phyloP scores from a whole-genome alignment of 805 yeast species.

The Ogataea thermomethanolica region DNA sequence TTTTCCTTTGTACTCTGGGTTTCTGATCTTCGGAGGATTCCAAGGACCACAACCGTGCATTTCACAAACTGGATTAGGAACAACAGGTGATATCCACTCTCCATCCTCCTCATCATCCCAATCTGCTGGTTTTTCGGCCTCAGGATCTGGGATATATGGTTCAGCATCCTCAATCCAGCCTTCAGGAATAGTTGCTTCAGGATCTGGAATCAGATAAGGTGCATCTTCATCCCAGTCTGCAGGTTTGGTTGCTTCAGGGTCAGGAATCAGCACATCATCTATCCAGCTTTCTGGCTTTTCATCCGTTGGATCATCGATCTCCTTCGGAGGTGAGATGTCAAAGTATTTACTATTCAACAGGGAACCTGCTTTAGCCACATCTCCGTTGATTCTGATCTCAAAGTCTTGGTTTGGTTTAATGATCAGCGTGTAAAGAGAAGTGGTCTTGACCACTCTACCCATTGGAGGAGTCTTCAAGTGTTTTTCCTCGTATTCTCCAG shows the following conservation, averaged over 20 bases:
- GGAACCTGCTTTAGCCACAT: slow-evolving; percentile 65
- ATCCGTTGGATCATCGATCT: slow-evolving; percentile 55
- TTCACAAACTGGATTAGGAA: slow-evolving; percentile 72
- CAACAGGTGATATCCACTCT: slow-evolving; percentile 68
- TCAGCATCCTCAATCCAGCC: slow-evolving; percentile 74
- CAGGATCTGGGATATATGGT: slow-evolving; percentile 62
- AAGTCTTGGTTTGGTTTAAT: slow-evolving; percentile 61
- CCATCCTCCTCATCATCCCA: slow-evolving; percentile 95
- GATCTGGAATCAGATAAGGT: slow-evolving; percentile 64
- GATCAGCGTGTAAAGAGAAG: slow-evolving; percentile 74
- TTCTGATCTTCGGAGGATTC: slow-evolving; percentile 62
- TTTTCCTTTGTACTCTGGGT: slow-evolving; percentile 71
- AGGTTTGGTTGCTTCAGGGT: slow-evolving; percentile 68
- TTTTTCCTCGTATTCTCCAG: slow-evolving; percentile 63
- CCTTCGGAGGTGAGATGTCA: slow-evolving; percentile 61
- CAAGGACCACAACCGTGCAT: slow-evolving; percentile 78
- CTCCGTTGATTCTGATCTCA: slow-evolving; percentile 83
- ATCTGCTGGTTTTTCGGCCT: slow-evolving; percentile 60
- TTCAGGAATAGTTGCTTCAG: slow-evolving; percentile 62
- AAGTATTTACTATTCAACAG: slow-evolving; percentile 54
- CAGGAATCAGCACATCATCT: slow-evolving; percentile 62
- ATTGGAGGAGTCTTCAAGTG: slow-evolving; percentile 66
- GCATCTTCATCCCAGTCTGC: slow-evolving; percentile 80
- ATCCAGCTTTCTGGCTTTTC: slow-evolving; percentile 81
- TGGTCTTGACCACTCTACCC: slow-evolving; percentile 52